Percentiles rank a stretch among this genome's conserved stretches.
Evolutionary conservation across 2,329 filamentous ascomycete genomes (phyloP).

Genomic region (Davidsoniella neocaledoniae): DNA sequence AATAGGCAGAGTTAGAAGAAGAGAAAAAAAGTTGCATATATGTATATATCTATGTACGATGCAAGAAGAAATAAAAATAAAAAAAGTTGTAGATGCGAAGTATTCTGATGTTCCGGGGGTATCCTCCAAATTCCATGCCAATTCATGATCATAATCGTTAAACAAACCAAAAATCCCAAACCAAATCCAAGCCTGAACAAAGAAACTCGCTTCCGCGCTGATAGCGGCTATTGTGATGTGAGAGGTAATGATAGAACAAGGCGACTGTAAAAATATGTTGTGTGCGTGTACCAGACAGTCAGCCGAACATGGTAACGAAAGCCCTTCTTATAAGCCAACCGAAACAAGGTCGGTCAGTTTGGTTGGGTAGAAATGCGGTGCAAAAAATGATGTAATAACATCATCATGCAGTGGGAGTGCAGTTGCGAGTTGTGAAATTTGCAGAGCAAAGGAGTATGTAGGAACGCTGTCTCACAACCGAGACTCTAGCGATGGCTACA

Average conservation of each 20-base stretch:
- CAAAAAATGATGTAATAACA: conserved; percentile 11
- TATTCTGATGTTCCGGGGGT: conserved; percentile 13
- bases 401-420: conserved; percentile 8
- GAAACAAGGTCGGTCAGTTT: background rate
- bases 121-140: conserved; percentile 10
- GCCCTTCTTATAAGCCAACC: conserved; percentile 2
- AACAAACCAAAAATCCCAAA: conserved; percentile 7
- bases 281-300: conserved; percentile 1
- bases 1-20: background rate
- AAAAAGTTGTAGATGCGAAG: conserved; percentile 2
- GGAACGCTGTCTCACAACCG: conserved; percentile 9
- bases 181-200: conserved; percentile 12
- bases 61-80: background rate
- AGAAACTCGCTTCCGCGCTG: conserved; percentile 13
- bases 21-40: background rate
- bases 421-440: background rate
- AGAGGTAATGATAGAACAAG: conserved; percentile 4
- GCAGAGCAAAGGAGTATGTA: background rate
- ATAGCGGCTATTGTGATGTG: conserved; percentile 7
- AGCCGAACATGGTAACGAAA: background rate
- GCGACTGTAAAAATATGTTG: background rate
- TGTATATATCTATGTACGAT: conserved; percentile 6
- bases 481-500: conserved; percentile 1
- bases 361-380: conserved; percentile 4
- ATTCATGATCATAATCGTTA: conserved; percentile 13